phyloP scores from a whole-genome alignment of 257 asterid genomes.

The Solanum boliviense region DNA sequence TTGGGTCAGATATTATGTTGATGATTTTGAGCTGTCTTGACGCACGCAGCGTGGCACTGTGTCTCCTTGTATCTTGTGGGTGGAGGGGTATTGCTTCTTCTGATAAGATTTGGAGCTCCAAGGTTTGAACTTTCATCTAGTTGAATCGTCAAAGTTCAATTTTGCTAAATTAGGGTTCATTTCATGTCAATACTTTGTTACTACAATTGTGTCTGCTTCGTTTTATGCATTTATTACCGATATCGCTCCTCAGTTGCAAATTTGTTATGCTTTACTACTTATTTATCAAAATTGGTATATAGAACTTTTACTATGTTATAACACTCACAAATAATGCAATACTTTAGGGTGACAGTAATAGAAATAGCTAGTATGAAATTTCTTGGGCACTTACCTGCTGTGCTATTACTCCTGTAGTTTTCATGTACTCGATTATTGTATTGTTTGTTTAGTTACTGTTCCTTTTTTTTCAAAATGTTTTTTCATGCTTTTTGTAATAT shows the following conservation, averaged over 20 bases:
- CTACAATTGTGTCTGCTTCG: neutral
- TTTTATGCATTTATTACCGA: neutral
- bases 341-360: no score
- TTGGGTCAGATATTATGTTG: slow-evolving; percentile 55
- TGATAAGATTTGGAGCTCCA: slow-evolving; percentile 55
- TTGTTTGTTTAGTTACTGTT: neutral
- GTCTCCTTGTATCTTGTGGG: slow-evolving; percentile 47
- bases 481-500: neutral
- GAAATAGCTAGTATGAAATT: no score
- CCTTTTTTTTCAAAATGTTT: neutral
- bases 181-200: neutral
- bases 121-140: slow-evolving; percentile 17
- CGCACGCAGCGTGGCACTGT: slow-evolving; percentile 64
- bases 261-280: neutral
- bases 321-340: no score
- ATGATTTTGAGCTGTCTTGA: slow-evolving; percentile 41
- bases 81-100: slow-evolving; percentile 57
- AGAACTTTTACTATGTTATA: no score
- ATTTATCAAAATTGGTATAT: no score
- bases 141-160: neutral
- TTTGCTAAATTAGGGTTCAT: neutral
- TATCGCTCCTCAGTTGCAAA: neutral
- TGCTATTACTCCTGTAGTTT: neutral
- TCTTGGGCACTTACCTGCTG: no score
- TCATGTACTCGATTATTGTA: neutral